A percentile compares a stretch with the other conserved stretches of the same genome.
phyloP scores from a whole-genome alignment of 257 asterid species.

The Fraxinus excelsior region DNA sequence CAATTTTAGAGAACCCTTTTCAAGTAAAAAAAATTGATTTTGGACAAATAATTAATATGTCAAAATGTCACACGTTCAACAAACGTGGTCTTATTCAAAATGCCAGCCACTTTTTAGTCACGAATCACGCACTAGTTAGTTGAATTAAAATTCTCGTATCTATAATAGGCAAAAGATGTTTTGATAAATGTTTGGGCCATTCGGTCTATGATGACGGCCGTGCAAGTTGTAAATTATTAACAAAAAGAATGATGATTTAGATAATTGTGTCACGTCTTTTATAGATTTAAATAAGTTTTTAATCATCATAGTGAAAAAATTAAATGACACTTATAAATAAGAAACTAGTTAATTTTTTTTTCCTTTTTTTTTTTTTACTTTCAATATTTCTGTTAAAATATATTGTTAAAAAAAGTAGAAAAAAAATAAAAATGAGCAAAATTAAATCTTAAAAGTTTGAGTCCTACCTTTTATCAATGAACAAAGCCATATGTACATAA shows the following conservation, averaged over 20 bases:
- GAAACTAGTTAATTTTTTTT: no score
- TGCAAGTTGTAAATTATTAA: neutral
- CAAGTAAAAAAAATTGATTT: neutral
- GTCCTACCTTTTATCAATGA: constrained; percentile 33
- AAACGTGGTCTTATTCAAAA: constrained; percentile 13
- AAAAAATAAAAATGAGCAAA: neutral
- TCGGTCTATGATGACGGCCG: neutral
- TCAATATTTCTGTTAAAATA: neutral
- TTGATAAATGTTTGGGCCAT: neutral
- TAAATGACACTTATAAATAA: no score
- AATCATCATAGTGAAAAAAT: no score
- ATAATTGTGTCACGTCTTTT: no score
- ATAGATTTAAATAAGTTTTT: no score
- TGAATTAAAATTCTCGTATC: neutral
- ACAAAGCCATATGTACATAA: no score
- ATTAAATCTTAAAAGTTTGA: constrained; percentile 22
- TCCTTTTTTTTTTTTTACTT: no score
- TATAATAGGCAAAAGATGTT: neutral
- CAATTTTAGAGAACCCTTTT: constrained; percentile 6
- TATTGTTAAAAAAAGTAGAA: neutral
- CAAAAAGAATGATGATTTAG: no score
- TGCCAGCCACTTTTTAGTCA: neutral
- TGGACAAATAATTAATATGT: neutral
- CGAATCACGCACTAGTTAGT: neutral
- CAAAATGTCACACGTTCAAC: constrained; percentile 11